Base-by-base conservation (phyloP, 305 asterid genomes). In the Solanum hybrid region DNA sequence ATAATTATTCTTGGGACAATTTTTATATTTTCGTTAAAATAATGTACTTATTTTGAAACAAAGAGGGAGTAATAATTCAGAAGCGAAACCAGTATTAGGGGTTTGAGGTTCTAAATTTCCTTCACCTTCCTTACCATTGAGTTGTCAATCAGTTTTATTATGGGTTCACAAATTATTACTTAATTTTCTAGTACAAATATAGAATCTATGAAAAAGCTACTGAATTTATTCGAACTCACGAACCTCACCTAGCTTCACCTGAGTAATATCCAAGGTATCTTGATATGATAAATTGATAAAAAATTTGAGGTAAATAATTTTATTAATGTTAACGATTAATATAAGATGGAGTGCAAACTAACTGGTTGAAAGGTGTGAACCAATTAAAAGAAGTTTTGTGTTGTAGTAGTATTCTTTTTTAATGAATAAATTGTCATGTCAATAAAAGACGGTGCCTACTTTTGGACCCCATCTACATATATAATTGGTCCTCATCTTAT, bases 381-480 rank as follows among this genome's bases (percentile, higher is more conserved):
- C 39, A 29, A 6, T 31, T 27, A 83, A 84, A 45, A 41, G 10
- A 83, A 51, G 39, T 51, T 45, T 51, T 51, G 22, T 31, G 27
- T 45, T 39, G 36, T 36, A 76, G n/a, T 76, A 75, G 5, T 76
- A 76, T 76, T 29, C 24, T 2, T 41, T 82, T 82, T 8, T 20
- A 2, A 22, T 57, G n/a, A 36, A 82, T 81, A 26, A 39, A 84
- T 31, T 31, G 45, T 51, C n/a, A 1, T 85, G 77, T 85, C 45
- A 57, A 85, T 57, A 85, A 85, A 85, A 34, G 90, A 79, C 90
- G 90, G 90, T 89, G 90, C 90, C 90, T 9, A 89, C 90, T 89
- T 57, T 57, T 79, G 90, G 87, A 78, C 65, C 65, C 87, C 84
- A 45, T 41, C 38, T 31, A 4, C 87, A 37, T 36, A 51, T 57